Percentiles rank a stretch among this genome's conserved stretches.
Evolutionary conservation across 345 rosid genomes (phyloP).

Genomic region (Geranium rotundifolium): DNA sequence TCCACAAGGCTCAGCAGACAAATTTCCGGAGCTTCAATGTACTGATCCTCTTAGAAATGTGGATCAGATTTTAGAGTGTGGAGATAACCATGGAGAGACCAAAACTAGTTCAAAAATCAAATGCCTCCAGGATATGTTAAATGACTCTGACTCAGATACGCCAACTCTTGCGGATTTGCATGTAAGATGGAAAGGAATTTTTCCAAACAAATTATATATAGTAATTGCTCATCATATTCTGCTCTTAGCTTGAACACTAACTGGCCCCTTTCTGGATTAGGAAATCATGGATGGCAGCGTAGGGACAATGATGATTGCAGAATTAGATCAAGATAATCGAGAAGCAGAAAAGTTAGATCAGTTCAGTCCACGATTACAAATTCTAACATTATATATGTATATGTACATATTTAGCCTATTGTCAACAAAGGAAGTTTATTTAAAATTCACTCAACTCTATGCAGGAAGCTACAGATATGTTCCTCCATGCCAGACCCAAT

Average conservation of each 20-base stretch:
- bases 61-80: constrained; percentile 8
- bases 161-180: constrained; percentile 17
- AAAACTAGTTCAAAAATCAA: constrained; percentile 23
- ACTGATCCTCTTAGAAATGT: no score
- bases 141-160: constrained; percentile 47
- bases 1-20: no score
- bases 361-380: not conserved
- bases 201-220: not conserved
- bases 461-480: no score
- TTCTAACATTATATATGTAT: no score
- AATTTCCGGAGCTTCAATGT: no score
- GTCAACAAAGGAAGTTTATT: no score
- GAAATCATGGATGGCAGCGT: constrained; percentile 12
- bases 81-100: constrained; percentile 3
- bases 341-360: not conserved
- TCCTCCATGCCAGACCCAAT: no score
- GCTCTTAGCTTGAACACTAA: not conserved
- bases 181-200: not conserved
- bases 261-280: constrained; percentile 18
- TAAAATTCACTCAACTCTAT: no score
- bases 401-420: no score
- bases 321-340: no score
- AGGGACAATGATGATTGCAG: no score
- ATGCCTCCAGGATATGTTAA: constrained; percentile 44
- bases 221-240: no score